phyloP scores from a whole-genome alignment of 352 stramenopile species.

The Pythium sp. region DNA sequence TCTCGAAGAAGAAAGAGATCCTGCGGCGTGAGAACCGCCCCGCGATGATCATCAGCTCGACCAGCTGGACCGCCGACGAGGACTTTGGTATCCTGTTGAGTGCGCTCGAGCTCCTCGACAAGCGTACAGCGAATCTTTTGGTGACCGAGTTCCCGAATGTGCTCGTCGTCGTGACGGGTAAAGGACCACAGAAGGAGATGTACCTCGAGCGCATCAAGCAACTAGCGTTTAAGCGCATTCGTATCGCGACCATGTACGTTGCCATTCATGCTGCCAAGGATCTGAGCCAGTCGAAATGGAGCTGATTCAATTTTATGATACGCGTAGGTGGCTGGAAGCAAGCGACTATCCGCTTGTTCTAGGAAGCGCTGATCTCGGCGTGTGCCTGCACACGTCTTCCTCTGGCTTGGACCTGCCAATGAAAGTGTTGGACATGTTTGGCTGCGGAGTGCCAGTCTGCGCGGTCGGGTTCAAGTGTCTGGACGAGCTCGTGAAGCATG shows the following conservation, averaged over 20 bases:
- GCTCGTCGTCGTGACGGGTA: constrained; percentile 96
- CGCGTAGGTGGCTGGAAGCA: constrained; percentile 92
- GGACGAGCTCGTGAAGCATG: constrained; percentile 95
- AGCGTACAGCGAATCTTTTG: constrained; percentile 36
- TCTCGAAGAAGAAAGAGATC: constrained; percentile 30
- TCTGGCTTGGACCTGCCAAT: constrained; percentile 98
- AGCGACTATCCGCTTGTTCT: constrained; percentile 95
- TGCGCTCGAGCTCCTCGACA: constrained; percentile 84
- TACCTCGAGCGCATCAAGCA: constrained; percentile 84
- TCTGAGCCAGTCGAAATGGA: not conserved
- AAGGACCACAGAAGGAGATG: constrained; percentile 93
- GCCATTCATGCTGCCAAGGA: not conserved
- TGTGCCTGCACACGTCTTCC: constrained; percentile 99
- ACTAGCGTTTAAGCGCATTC: constrained; percentile 74
- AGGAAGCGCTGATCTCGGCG: constrained; percentile 94
- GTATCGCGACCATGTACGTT: constrained; percentile 83
- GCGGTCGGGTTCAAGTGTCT: constrained; percentile 95
- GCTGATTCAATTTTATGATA: not conserved
- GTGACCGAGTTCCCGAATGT: constrained; percentile 69
- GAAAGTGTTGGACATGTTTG: constrained; percentile 99
- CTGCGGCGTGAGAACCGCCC: constrained; percentile 50
- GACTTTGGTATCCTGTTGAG: constrained; percentile 97
- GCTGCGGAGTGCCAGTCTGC: constrained; percentile 95
- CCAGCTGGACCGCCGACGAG: constrained; percentile 98
- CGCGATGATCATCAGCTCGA: constrained; percentile 91